phyloP scores from a whole-genome alignment of 1,284 basidiomycete genomes.

The Trichosporon inkin region DNA sequence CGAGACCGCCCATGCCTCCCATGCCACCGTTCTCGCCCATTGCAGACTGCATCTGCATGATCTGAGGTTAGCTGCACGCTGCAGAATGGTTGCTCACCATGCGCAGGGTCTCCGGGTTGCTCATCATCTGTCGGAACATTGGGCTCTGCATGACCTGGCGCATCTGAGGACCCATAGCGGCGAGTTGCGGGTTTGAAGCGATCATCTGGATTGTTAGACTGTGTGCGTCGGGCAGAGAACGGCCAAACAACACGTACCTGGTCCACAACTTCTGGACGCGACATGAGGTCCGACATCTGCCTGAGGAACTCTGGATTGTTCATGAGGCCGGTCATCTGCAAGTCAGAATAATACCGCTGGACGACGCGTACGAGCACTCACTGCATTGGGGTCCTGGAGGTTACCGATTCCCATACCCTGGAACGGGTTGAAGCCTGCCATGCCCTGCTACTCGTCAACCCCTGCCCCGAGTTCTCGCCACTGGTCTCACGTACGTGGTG shows the following conservation, averaged over 20 bases:
- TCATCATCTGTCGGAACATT: conserved; percentile 75
- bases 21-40: conserved; percentile 36
- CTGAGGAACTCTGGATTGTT: conserved; percentile 72
- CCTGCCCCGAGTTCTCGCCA: neutral
- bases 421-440: conserved; percentile 74
- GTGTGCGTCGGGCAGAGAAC: neutral
- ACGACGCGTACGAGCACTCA: conserved; percentile 45
- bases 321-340: conserved; percentile 74
- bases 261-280: conserved; percentile 75
- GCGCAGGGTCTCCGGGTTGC: conserved; percentile 44
- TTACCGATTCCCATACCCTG: conserved; percentile 74
- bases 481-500: conserved; percentile 34
- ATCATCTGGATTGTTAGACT: conserved; percentile 57
- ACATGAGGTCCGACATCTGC: conserved; percentile 60
- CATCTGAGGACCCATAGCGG: conserved; percentile 72
- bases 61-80: conserved; percentile 49
- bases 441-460: conserved; percentile 31
- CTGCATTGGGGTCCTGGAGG: conserved; percentile 83
- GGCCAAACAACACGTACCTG: conserved; percentile 49
- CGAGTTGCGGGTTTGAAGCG: conserved; percentile 72
- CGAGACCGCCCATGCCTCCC: conserved; percentile 33
- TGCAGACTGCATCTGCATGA: conserved; percentile 68
- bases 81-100: conserved; percentile 25
- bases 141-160: conserved; percentile 73
- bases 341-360: neutral